Evolutionary conservation across 2,329 filamentous ascomycete species (phyloP).

Genomic region (Amylocarpus encephaloides): DNA sequence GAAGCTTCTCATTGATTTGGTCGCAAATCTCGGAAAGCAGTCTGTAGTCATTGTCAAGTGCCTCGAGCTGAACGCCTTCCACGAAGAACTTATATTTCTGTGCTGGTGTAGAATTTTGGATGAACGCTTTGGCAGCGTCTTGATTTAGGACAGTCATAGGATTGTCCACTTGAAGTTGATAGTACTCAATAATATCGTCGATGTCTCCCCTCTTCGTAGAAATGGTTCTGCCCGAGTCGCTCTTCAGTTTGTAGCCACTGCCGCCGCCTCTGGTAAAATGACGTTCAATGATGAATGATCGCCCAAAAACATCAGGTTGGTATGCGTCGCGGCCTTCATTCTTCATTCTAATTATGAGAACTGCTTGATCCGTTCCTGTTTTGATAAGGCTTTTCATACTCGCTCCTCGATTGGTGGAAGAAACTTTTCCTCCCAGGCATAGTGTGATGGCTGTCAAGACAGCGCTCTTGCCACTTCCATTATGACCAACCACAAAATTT

Average conservation of each 20-base stretch:
- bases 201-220: conserved; percentile 82
- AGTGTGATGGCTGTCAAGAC: conserved; percentile 88
- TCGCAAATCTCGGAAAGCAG: conserved; percentile 75
- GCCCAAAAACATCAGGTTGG: conserved; percentile 73
- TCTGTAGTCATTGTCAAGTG: conserved; percentile 85
- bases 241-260: conserved; percentile 85
- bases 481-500: conserved; percentile 97
- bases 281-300: conserved; percentile 84
- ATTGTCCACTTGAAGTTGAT: conserved; percentile 90
- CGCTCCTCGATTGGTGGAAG: conserved; percentile 83
- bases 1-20: conserved; percentile 58
- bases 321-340: conserved; percentile 84
- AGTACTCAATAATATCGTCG: conserved; percentile 90
- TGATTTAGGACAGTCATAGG: conserved; percentile 94
- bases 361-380: conserved; percentile 71
- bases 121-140: conserved; percentile 87
- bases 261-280: conserved; percentile 70
- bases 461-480: conserved; percentile 96
- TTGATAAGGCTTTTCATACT: conserved; percentile 90
- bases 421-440: conserved; percentile 91
- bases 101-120: conserved; percentile 73
- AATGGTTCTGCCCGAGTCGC: conserved; percentile 59
- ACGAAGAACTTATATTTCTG: conserved; percentile 97
- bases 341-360: conserved; percentile 79
- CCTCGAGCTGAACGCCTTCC: conserved; percentile 87